These are phyloP conservation scores for Schizochytrium sp. DNA, from an alignment of 108 stramenopile genomes.

Conservation along the genomic window DNA sequence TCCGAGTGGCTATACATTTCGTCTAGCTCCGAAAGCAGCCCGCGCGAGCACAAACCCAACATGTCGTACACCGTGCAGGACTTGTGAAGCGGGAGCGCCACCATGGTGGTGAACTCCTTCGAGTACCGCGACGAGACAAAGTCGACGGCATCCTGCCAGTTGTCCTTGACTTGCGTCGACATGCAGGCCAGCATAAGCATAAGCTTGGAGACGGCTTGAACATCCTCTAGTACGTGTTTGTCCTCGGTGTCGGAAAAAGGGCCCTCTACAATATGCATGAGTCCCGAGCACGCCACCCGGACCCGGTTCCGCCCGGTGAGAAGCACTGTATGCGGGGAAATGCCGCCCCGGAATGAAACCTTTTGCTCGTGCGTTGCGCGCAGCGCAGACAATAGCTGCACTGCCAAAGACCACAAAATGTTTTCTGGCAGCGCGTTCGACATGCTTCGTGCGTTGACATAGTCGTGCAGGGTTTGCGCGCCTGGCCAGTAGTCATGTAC, in stretches of 20 bases:
- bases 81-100: conserved; percentile 23
- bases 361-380: conserved; percentile 34
- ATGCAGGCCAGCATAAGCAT: conserved; percentile 30
- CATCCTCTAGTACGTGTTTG: conserved; percentile 30
- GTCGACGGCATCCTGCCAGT: neutral
- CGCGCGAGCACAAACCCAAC: neutral
- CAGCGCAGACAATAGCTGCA: conserved; percentile 36
- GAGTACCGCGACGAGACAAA: conserved; percentile 35
- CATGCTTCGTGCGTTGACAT: neutral
- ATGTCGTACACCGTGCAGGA: conserved; percentile 23
- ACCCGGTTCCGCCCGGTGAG: conserved; percentile 29
- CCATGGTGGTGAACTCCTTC: conserved; percentile 30
- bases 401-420: conserved; percentile 34
- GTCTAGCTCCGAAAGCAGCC: neutral
- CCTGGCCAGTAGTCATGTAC: conserved; percentile 19
- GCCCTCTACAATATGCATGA: conserved; percentile 41
- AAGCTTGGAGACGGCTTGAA: conserved; percentile 25
- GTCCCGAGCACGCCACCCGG: conserved; percentile 38
- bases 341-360: conserved; percentile 21
- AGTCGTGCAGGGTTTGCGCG: neutral
- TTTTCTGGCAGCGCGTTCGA: conserved; percentile 7
- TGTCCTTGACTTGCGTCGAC: neutral
- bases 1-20: conserved; percentile 18
- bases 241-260: conserved; percentile 34
- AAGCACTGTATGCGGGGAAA: conserved; percentile 29